Percentiles rank a stretch among this genome's conserved stretches.
Evolutionary conservation across 257 asterid genomes (phyloP).

Genomic region (Salvia rosmarinus): DNA sequence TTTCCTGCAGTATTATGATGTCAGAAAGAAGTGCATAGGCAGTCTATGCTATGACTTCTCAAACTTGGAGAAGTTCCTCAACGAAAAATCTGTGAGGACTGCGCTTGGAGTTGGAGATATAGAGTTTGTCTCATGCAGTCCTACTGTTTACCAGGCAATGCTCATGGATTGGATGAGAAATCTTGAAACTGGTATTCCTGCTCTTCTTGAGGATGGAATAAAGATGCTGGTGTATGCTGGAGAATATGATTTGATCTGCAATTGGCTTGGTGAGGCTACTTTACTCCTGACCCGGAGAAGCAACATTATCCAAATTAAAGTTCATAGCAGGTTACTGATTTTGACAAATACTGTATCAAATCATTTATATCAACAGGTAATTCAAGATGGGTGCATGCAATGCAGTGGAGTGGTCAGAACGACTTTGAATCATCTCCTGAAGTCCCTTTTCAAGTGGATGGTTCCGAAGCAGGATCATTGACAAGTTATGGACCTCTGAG

Average conservation of each 20-base stretch:
- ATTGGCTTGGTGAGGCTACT: constrained; percentile 67
- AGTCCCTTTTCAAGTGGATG: constrained; percentile 68
- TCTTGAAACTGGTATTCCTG: constrained; percentile 78
- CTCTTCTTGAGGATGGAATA: constrained; percentile 72
- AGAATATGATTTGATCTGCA: constrained; percentile 79
- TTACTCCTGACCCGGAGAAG: constrained; percentile 2
- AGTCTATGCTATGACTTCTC: constrained; percentile 84
- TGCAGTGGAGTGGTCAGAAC: constrained; percentile 90
- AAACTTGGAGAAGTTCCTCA: constrained; percentile 65
- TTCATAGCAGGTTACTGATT: constrained; percentile 8
- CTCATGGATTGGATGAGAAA: constrained; percentile 88
- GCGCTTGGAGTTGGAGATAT: constrained; percentile 73
- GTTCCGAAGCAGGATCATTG: constrained; percentile 76
- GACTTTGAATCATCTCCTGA: constrained; percentile 66
- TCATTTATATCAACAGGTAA: constrained; percentile 58
- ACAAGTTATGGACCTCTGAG: constrained; percentile 79
- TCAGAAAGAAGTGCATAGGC: constrained; percentile 74
- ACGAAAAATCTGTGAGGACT: constrained; percentile 58
- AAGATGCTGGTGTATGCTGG: constrained; percentile 73
- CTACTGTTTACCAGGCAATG: constrained; percentile 74
- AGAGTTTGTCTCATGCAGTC: constrained; percentile 73
- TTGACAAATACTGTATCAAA: background rate
- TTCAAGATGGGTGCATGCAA: constrained; percentile 95
- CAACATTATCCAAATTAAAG: constrained; percentile 7
- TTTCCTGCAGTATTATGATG: constrained; percentile 66